Percentiles rank a stretch among this genome's conserved stretches.
These are phyloP conservation scores for Atkinsonella hypoxylon DNA, from an alignment of 2,329 filamentous ascomycete genomes.

Conservation along the genomic window DNA sequence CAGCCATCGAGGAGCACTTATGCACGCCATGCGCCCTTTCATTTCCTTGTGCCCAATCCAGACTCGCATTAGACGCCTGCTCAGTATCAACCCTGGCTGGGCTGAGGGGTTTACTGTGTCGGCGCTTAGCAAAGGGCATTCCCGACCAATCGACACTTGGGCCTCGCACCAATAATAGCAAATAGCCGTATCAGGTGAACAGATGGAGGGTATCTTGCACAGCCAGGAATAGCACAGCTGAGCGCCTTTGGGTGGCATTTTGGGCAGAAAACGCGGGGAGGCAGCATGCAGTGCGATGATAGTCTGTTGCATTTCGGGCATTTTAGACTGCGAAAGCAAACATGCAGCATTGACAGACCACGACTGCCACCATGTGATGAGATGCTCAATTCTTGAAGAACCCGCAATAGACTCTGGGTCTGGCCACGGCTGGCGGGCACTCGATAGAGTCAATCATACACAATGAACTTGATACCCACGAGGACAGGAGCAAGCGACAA, in stretches of 20 bases:
- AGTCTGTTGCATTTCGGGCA: background rate
- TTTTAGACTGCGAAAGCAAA: background rate
- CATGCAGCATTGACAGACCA: background rate
- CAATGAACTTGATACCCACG: too few species aligned
- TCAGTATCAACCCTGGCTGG: background rate
- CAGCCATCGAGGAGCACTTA: slow-evolving; percentile 1
- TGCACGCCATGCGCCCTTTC: slow-evolving; percentile 7
- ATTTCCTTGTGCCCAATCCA: slow-evolving; percentile 7
- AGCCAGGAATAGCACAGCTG: background rate
- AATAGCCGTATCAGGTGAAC: background rate
- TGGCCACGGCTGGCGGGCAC: too few species aligned
- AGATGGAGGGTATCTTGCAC: too few species aligned
- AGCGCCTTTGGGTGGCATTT: background rate
- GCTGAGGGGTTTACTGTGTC: background rate
- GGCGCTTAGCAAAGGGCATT: slow-evolving; percentile 1
- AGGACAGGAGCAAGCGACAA: too few species aligned
- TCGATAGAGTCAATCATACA: too few species aligned
- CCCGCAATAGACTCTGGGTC: background rate
- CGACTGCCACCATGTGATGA: background rate
- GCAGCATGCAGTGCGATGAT: background rate
- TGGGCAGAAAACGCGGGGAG: background rate
- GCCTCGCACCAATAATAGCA: background rate
- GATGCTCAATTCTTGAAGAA: background rate
- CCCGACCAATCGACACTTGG: background rate
- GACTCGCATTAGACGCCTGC: slow-evolving; percentile 4